Conservation (phyloP, 2,329 filamentous ascomycete genomes). For the Ophiosphaerella herpotricha region DNA sequence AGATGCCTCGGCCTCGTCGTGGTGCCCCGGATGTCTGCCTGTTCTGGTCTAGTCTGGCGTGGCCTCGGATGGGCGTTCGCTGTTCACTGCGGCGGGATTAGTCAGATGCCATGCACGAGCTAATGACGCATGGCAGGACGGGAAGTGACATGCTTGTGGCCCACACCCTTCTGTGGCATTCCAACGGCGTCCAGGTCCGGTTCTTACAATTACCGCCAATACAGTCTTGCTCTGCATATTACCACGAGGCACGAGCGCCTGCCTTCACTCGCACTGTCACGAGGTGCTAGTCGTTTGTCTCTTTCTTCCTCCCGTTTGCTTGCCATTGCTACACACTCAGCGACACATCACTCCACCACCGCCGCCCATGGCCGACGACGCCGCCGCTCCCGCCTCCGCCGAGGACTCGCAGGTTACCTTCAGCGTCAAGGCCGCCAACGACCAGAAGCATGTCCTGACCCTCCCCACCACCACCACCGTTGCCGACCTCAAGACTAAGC, state of each 20-base stretch:
- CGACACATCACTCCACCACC: neutral
- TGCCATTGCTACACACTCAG: neutral
- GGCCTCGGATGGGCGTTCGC: no score
- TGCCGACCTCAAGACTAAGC: constrained; percentile 85
- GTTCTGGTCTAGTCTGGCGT: no score
- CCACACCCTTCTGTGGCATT: constrained; percentile 34
- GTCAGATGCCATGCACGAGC: constrained; percentile 5
- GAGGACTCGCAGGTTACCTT: constrained; percentile 85
- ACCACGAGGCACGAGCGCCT: no score
- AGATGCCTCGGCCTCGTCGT: constrained; percentile 22
- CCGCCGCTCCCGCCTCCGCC: constrained; percentile 46
- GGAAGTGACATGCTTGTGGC: constrained; percentile 12
- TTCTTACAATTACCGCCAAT: neutral
- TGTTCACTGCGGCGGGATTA: neutral
- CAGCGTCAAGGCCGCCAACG: constrained; percentile 96
- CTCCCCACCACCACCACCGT: constrained; percentile 78
- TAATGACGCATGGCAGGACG: constrained; percentile 19
- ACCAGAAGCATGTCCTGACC: constrained; percentile 81
- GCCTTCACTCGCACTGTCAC: no score
- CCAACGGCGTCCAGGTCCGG: constrained; percentile 24
- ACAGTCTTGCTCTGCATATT: neutral
- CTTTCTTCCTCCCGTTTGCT: no score
- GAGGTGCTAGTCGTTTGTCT: no score
- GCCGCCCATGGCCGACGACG: constrained; percentile 67
- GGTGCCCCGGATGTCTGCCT: neutral